phyloP scores from a whole-genome alignment of 2,329 filamentous ascomycete genomes.

The Stylonectria norvegica region DNA sequence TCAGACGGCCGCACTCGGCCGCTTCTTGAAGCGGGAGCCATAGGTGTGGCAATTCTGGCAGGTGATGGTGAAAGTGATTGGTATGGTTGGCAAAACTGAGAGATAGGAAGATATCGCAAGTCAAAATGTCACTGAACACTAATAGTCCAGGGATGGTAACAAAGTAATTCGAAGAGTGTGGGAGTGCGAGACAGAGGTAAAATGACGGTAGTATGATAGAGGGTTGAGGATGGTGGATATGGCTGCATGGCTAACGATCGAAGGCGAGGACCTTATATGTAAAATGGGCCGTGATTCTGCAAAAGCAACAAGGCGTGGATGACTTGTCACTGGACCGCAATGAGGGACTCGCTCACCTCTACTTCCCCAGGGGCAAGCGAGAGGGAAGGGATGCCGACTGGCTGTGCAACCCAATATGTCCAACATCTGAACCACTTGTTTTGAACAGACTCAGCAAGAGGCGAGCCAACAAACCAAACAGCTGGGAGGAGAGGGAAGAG shows the following conservation, averaged over 20 bases:
- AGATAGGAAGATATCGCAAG: slow-evolving; percentile 1
- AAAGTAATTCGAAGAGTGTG: slow-evolving; percentile 2
- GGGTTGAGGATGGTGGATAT: slow-evolving; percentile 8
- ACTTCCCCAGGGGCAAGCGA: slow-evolving; percentile 22
- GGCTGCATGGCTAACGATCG: slow-evolving; percentile 9
- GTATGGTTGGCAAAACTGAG: slow-evolving; percentile 2
- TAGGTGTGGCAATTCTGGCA: slow-evolving; percentile 10
- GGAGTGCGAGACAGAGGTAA: neutral
- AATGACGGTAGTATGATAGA: slow-evolving; percentile 1
- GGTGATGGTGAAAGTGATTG: slow-evolving; percentile 4
- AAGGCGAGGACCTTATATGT: slow-evolving; percentile 26
- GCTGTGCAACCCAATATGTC: slow-evolving; percentile 36
- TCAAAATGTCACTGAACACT: slow-evolving; percentile 3
- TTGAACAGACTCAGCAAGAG: slow-evolving; percentile 34
- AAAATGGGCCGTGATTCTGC: slow-evolving; percentile 20
- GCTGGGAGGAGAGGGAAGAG: slow-evolving; percentile 17
- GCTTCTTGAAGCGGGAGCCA: slow-evolving; percentile 33
- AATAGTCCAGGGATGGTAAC: slow-evolving; percentile 7
- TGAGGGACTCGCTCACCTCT: slow-evolving; percentile 17
- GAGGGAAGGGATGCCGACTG: slow-evolving; percentile 29
- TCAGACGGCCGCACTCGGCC: slow-evolving; percentile 47
- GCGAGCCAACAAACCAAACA: slow-evolving; percentile 29
- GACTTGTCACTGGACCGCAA: slow-evolving; percentile 19
- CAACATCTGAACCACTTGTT: slow-evolving; percentile 36
- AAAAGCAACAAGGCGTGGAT: slow-evolving; percentile 25